Base-by-base conservation (phyloP, 1,139 yeast genomes). In the Debaryomycetaceae sp. region DNA sequence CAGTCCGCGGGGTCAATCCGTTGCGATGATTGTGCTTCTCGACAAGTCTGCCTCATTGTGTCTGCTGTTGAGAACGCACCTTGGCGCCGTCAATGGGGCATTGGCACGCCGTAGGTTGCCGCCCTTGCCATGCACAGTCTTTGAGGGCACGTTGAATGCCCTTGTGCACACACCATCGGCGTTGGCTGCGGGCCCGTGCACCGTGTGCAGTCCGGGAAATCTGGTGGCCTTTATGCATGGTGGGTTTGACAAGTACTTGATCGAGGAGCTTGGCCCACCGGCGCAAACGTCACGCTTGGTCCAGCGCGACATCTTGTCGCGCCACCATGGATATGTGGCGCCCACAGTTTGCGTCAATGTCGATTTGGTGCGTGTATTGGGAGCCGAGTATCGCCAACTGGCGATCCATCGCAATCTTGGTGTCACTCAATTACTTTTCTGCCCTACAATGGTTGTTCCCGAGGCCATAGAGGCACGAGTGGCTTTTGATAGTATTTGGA, bases 191-290 rank as follows among this genome's bases (percentile, higher is more conserved):
- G n/a, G n/a, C 10, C 25, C 4, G 6, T 25, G 17, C 38, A 11
- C 29, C 5, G 13, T 32, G 9, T 32, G 28, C 12, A 40, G 58
- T 4, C 58, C 61, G 1, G 44, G 53, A 7, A 56, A 56, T 39
- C 46, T 56, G 4, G 35, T 50, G 4, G 39, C 45, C 15, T 53
- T 46, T 28, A 54, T 56, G 61, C 51, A 54, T 8, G 58, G 48
- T 3, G 61, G 61, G 8, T 54, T 49, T 32, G 61, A 56, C 34
- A 39, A 45, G 29, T 44, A 43, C 34, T 31, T 54, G 12, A 36
- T 48, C 4, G 41, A 47, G 30, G 43, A 47, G 4, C 25, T 35
- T 38, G n/a, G 27, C n/a, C n/a, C n/a, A n/a, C n/a, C n/a, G n/a
- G n/a, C n/a, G n/a, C n/a, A n/a, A n/a, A n/a, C n/a, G n/a, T n/a